Evolutionary conservation across 225 moss, liverwort and hornwort genomes (phyloP), one percentile per base, ranked within the genome.

Genomic region (Bryoerythrophyllum caledonicum): DNA sequence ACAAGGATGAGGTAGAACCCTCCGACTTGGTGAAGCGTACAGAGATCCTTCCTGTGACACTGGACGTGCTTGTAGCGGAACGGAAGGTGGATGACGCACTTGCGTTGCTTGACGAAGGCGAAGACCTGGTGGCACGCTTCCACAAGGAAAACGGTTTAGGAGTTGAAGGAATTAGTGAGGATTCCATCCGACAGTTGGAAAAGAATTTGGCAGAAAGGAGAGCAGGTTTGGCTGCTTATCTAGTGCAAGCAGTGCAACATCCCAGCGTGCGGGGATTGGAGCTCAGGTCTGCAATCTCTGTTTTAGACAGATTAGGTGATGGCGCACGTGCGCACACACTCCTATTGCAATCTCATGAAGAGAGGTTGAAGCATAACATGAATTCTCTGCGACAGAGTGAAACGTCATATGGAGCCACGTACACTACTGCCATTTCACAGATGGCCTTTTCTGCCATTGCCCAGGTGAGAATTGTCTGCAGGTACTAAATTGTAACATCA

Each of bases 11-110:
- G 25, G 77, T 67, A 3, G 80, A 88, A 54, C 75, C 77, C n/a
- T 73, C 80, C 20, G 78, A 82, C 13, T 41, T 73, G 59, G 56
- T 58, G 73, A 79, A 85, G 54, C 82, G 57, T 35, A 73, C 85
- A 59, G 82, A 85, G 59, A 75, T 71, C 46, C 80, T 88, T 60
- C 88, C 85, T 34, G 78, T 82, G 65, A 73, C 75, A 19, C 74
- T 88, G 72, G 88, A 88, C 68, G 65, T 82, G 51, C 75, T 85
- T 19, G 68, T 88, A 58, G 88, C 88, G 23, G 88, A 88, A 63
- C 80, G 88, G 75, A 88, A 82, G 68, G 82, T 85, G 70, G 88
- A 85, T 35, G 88, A 78, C 60, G 85, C 85, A 12, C 82, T 88
- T 67, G 62, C 72, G 54, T 75, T 82, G 72, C 80, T 88, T 73